A percentile compares a stretch with the other conserved stretches of the same genome.
Evolutionary conservation across 352 stramenopile species (phyloP).

Genomic region (Pythium sp.): DNA sequence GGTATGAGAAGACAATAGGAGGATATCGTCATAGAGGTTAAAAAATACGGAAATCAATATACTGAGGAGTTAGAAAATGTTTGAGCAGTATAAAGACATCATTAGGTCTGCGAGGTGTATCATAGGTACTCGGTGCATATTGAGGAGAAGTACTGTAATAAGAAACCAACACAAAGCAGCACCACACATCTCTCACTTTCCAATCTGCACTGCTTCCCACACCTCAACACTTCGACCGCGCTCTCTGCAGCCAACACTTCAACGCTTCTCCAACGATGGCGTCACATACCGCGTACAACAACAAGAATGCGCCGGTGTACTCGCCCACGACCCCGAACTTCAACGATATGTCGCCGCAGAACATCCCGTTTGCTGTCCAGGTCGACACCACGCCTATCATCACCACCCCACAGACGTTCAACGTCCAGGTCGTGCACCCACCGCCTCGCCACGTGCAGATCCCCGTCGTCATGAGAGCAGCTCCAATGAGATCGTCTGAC

Average conservation of each 20-base stretch:
- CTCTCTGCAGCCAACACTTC: too few species aligned
- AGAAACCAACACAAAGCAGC: not conserved
- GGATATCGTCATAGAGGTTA: too few species aligned
- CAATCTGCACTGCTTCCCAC: not conserved
- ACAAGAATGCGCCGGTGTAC: slow-evolving; percentile 13
- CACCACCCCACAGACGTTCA: not conserved
- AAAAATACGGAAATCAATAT: too few species aligned
- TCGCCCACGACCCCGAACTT: not conserved
- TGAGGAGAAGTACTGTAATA: too few species aligned
- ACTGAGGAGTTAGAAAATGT: too few species aligned
- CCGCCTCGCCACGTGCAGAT: not conserved
- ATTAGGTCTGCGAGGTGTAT: too few species aligned
- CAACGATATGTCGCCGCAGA: not conserved
- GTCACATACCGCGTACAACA: not conserved
- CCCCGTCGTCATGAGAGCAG: not conserved
- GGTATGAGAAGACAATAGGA: too few species aligned
- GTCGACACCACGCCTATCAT: not conserved
- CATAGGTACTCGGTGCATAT: too few species aligned
- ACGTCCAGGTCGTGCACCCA: not conserved
- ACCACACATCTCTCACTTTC: not conserved
- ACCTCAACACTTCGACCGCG: too few species aligned
- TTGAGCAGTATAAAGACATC: too few species aligned
- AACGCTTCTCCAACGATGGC: slow-evolving; percentile 4
- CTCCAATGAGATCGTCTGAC: not conserved
- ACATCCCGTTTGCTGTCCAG: slow-evolving; percentile 13